phyloP scores from a whole-genome alignment of 352 stramenopile genomes.

The Phytophthora uliginosa region DNA sequence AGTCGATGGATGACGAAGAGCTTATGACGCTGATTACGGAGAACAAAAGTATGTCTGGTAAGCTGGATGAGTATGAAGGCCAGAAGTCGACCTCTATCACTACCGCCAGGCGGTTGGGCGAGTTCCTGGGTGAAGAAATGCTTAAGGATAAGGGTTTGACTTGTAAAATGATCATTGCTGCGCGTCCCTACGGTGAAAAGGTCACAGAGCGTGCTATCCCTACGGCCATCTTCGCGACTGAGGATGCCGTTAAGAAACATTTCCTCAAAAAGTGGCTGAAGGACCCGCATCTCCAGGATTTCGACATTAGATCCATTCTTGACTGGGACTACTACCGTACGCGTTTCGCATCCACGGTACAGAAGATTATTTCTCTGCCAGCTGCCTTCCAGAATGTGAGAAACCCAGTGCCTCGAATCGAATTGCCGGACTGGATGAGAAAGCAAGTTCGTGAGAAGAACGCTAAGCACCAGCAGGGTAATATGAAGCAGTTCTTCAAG shows the following conservation, averaged over 20 bases:
- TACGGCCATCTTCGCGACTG: slow-evolving; percentile 98
- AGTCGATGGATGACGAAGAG: slow-evolving; percentile 97
- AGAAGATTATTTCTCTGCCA: slow-evolving; percentile 99
- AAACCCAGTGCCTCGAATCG: slow-evolving; percentile 98
- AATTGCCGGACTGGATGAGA: slow-evolving; percentile 97
- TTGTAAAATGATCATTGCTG: slow-evolving; percentile 99
- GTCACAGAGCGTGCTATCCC: slow-evolving; percentile 99
- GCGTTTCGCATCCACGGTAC: slow-evolving; percentile 92
- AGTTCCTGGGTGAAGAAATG: slow-evolving; percentile 99
- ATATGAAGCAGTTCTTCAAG: slow-evolving; percentile 94
- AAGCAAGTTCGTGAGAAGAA: slow-evolving; percentile 94
- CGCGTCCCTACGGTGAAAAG: slow-evolving; percentile 93
- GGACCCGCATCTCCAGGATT: slow-evolving; percentile 92
- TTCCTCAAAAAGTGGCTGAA: slow-evolving; percentile 99
- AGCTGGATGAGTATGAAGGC: slow-evolving; percentile 97
- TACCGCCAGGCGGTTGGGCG: slow-evolving; percentile 96
- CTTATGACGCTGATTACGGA: slow-evolving; percentile 99
- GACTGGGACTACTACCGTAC: slow-evolving; percentile 99
- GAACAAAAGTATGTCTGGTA: slow-evolving; percentile 98
- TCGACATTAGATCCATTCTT: slow-evolving; percentile 95
- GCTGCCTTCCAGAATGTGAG: slow-evolving; percentile 97
- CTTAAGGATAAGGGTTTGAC: slow-evolving; percentile 99
- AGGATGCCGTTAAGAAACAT: slow-evolving; percentile 95
- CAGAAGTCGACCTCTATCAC: slow-evolving; percentile 99
- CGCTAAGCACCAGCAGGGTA: slow-evolving; percentile 78